These are phyloP conservation scores for Alternaria postmessia DNA, from an alignment of 2,329 filamentous ascomycete species.

Conservation along the genomic window DNA sequence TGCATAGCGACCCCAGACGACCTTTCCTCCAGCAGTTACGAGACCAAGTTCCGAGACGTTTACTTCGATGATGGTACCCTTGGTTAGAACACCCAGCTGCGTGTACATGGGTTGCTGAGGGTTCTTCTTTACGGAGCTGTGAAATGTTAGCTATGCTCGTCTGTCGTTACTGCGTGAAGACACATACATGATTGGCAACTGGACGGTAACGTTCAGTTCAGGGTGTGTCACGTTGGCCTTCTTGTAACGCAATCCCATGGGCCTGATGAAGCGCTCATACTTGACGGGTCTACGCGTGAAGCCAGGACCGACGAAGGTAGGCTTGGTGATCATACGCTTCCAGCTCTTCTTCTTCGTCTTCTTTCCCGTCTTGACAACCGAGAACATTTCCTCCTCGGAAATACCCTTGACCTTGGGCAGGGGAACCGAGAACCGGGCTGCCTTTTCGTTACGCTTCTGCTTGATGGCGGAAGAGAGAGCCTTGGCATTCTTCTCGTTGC, in stretches of 20 bases:
- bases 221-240: constrained; percentile 78
- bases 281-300: constrained; percentile 91
- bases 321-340: constrained; percentile 80
- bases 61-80: constrained; percentile 74
- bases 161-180: not conserved
- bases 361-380: constrained; percentile 86
- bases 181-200: constrained; percentile 65
- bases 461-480: constrained; percentile 87
- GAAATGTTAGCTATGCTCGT: not conserved
- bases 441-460: constrained; percentile 89
- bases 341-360: constrained; percentile 86
- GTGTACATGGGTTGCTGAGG: constrained; percentile 90
- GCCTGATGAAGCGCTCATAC: constrained; percentile 58
- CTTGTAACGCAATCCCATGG: constrained; percentile 78
- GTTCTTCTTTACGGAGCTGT: constrained; percentile 75
- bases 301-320: constrained; percentile 88
- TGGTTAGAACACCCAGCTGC: constrained; percentile 79
- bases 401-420: constrained; percentile 94
- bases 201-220: constrained; percentile 84
- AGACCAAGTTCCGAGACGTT: constrained; percentile 92
- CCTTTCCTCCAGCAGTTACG: constrained; percentile 89
- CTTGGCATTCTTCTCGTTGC: constrained; percentile 72
- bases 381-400: constrained; percentile 94
- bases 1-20: constrained; percentile 49
- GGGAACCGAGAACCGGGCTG: constrained; percentile 90